Evolutionary conservation across 345 rosid genomes (phyloP), one percentile per base, ranked within the genome.

Genomic region (Psidium guajava): DNA sequence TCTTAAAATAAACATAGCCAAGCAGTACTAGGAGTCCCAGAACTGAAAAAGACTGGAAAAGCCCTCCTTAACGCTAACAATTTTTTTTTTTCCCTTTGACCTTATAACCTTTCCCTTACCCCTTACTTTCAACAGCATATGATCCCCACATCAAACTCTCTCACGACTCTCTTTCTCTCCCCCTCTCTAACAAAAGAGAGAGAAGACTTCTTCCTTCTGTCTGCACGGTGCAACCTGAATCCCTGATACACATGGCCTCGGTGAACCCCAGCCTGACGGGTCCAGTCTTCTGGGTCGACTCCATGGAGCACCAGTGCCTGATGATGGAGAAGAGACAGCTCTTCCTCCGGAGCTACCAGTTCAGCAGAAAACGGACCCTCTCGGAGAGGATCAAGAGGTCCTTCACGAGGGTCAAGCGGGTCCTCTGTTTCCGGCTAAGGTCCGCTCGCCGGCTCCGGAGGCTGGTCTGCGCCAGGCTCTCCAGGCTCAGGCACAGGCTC

Each of bases 301-400:
- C 88, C 82, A 82, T 83, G 83, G 88, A 84, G 22, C 86, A 83
- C 83, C 80, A 50, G 54, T 85, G 81, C 84, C 59, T 81, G 89
- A 86, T 92, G 91, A 90, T 93, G 90, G 98, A 95, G 94, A 95
- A 95, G 94, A 90, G 99, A 73, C 98, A 94, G 87, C 54, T 95
- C 81, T 96, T 96, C 83, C 86, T 95, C 24, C 91, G 95, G 80
- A 96, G 98, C 91, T 95, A 96, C 86, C 98, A 94, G 64, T 96
- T 96, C 92, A 87, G 94, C 32, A 90, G 96, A 57, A 95, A 95
- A 85, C 90, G 86, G 89, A 91, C 91, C 47, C 83, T 95, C 20
- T 28, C 87, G 0, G 94, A 96, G 89, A 91, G 88, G 88, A 89
- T 96, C 56, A 90, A 86, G 88, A 81, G 82, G 59, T 92, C 93